Base-by-base conservation (phyloP, 768 basidiomycete genomes). In the Hysterangium stoloniferum region DNA sequence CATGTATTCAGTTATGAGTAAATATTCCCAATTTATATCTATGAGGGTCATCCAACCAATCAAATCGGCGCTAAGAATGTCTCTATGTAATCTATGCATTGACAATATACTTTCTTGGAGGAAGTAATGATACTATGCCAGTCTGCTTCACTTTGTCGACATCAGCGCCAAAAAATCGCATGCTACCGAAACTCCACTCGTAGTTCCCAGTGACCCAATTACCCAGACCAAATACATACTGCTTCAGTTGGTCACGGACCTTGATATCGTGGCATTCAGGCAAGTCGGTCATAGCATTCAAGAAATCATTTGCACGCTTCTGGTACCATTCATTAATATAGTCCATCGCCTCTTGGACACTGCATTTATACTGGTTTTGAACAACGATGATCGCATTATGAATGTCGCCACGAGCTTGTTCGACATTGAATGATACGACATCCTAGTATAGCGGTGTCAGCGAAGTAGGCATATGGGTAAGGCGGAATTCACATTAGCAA, bases 351-450 rank as follows among this genome's bases (percentile, higher is more conserved):
- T 72, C 69, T 60, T 91, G 88, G 5, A 88, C 71, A 58, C 73
- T 75, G 17, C 86, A 65, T 15, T 76, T 76, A 42, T 82, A 74
- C 61, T 86, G 75, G 56, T 77, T 61, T 81, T 86, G 87, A 54
- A 86, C 78, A 55, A 89, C 82, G 31, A 76, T 71, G 58, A 91
- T 82, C 82, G 90, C 85, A 67, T 90, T 90, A 65, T 90, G 87
- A 1, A 80, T 84, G 62, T 91, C 82, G 27, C 84, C 84, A 65
- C 79, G 78, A 17, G 84, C 78, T 61, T 88, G 87, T 62, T 91
- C 87, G 56, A 84, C 80, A 65, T 88, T 86, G 70, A 81, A 90
- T 20, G 87, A 89, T 66, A 86, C 88, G 60, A 90, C 78, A 65
- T 90, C 86, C 86, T 87, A 58, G 35, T 49, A 57, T 41, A 40